phyloP scores from a whole-genome alignment of 768 basidiomycete species.

The Boletus subparvulus region DNA sequence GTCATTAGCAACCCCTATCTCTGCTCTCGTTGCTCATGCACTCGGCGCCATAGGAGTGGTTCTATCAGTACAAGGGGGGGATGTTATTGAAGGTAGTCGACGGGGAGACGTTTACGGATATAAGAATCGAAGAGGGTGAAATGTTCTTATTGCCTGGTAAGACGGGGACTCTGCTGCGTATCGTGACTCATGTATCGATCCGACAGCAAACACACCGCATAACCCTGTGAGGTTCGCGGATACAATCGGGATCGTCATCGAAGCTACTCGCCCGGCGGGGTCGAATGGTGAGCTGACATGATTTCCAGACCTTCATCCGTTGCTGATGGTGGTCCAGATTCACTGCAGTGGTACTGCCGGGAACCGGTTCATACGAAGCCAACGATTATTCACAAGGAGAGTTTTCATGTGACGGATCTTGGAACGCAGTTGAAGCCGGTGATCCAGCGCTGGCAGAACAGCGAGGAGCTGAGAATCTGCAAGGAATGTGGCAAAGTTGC shows the following conservation, averaged over 20 bases:
- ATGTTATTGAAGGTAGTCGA: constrained; percentile 91
- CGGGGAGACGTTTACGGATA: constrained; percentile 76
- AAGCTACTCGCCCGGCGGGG: constrained; percentile 74
- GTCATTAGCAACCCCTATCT: not conserved
- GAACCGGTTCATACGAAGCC: constrained; percentile 58
- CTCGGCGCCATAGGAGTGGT: constrained; percentile 73
- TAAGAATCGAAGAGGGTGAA: constrained; percentile 89
- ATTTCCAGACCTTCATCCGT: not conserved
- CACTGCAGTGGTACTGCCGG: constrained; percentile 89
- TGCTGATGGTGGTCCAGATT: constrained; percentile 52
- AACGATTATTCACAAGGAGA: constrained; percentile 73
- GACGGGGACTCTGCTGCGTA: constrained; percentile 14
- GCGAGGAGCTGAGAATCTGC: constrained; percentile 67
- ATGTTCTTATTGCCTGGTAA: constrained; percentile 94
- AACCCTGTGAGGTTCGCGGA: constrained; percentile 90
- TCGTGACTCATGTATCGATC: not conserved
- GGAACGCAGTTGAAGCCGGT: constrained; percentile 92
- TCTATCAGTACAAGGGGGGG: constrained; percentile 92
- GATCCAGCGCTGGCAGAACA: constrained; percentile 79
- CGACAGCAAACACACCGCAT: constrained; percentile 88
- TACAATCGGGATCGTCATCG: constrained; percentile 90
- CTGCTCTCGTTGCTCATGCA: not conserved
- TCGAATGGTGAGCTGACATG: constrained; percentile 59
- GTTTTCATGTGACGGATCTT: constrained; percentile 86
- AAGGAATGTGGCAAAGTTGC: constrained; percentile 65